These are phyloP conservation scores for Porphyrellus cyaneotinctus DNA, from an alignment of 768 basidiomycete species.

Conservation along the genomic window DNA sequence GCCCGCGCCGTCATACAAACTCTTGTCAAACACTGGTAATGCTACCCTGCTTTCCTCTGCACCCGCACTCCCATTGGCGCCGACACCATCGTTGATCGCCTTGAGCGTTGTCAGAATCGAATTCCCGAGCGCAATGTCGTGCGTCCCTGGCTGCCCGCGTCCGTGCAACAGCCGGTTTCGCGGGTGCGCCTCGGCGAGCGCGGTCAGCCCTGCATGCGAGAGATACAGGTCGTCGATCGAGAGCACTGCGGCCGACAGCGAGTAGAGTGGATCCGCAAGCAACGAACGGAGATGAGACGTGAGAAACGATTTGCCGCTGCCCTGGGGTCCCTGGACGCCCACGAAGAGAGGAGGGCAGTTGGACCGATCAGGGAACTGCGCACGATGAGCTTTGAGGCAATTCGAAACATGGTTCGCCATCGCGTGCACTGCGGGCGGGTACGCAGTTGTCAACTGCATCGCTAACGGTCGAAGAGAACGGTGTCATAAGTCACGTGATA, in stretches of 20 bases:
- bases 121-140: conserved; percentile 70
- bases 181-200: conserved; percentile 48
- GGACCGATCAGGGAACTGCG: conserved; percentile 8
- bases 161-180: conserved; percentile 69
- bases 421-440: conserved; percentile 34
- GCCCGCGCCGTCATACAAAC: conserved; percentile 72
- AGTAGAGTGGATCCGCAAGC: conserved; percentile 43
- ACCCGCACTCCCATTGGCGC: background rate
- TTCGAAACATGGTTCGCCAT: conserved; percentile 39
- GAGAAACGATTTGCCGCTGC: conserved; percentile 86
- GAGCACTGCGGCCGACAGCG: conserved; percentile 56
- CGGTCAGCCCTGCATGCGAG: conserved; percentile 55
- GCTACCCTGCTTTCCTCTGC: conserved; percentile 30
- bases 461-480: background rate
- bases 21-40: conserved; percentile 88
- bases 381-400: conserved; percentile 34
- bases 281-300: conserved; percentile 50
- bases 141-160: conserved; percentile 91
- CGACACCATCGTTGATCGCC: conserved; percentile 30
- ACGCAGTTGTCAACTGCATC: conserved; percentile 13
- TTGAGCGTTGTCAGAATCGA: conserved; percentile 49
- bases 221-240: conserved; percentile 89
- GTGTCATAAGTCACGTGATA: conserved; percentile 12
- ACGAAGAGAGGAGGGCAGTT: conserved; percentile 63
- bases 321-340: conserved; percentile 90